phyloP scores from a whole-genome alignment of 139 green algal genomes.

The Coccomyxa sp. region DNA sequence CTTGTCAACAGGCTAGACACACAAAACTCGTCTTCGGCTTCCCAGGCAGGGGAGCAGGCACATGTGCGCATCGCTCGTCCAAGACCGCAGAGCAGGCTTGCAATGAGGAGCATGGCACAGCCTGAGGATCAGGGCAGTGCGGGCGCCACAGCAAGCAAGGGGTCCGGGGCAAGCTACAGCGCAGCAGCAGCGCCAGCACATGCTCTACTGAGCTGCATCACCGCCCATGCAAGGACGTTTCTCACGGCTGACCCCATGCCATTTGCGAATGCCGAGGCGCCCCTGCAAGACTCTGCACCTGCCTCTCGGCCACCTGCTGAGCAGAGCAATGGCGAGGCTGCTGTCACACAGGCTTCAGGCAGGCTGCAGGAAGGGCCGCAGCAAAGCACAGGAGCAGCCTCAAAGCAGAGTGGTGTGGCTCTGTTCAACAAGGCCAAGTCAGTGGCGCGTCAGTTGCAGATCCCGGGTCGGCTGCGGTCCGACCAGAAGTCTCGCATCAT shows the following conservation, averaged over 20 bases:
- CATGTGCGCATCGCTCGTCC: too few relatives aligned
- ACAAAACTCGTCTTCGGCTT: neutral
- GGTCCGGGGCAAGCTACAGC: too few relatives aligned
- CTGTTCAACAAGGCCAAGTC: neutral
- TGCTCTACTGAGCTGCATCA: neutral
- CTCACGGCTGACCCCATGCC: constrained; percentile 30
- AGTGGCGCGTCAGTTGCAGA: neutral
- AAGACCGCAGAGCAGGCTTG: too few relatives aligned
- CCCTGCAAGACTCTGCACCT: too few relatives aligned
- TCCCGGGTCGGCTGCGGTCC: neutral
- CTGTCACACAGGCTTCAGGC: neutral
- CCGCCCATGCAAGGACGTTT: constrained; percentile 14
- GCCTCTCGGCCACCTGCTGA: too few relatives aligned
- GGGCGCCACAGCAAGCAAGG: too few relatives aligned
- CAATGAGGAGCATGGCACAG: too few relatives aligned
- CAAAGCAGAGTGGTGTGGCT: too few relatives aligned
- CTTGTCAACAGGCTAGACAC: constrained; percentile 7
- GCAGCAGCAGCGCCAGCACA: neutral
- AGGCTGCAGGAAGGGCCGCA: neutral
- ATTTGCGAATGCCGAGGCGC: constrained; percentile 26
- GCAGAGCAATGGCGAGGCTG: neutral
- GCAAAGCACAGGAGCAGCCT: too few relatives aligned
- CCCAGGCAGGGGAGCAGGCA: neutral
- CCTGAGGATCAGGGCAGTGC: too few relatives aligned
- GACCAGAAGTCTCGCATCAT: neutral